Percentiles rank a stretch among this genome's conserved stretches.
These are phyloP conservation scores for Trametes gibbosa DNA, from an alignment of 768 basidiomycete genomes.

Conservation along the genomic window DNA sequence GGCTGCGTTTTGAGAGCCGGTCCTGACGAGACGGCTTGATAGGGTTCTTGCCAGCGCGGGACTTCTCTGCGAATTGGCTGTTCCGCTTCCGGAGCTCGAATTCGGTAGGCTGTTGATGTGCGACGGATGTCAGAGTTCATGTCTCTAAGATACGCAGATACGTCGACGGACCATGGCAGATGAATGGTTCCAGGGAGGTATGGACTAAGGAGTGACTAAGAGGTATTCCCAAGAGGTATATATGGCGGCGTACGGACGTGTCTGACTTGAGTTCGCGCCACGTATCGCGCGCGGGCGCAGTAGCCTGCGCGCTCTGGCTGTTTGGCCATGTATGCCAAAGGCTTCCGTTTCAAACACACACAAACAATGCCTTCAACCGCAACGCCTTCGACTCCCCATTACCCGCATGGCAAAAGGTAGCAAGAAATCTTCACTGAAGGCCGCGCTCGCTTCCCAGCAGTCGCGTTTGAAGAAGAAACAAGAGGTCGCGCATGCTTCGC, in stretches of 20 bases:
- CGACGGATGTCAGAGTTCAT: not conserved
- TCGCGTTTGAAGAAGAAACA: conserved; percentile 60
- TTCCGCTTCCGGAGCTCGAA: conserved; percentile 82
- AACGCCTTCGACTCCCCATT: not conserved
- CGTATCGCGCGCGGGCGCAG: conserved; percentile 1
- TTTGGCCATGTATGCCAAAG: conserved; percentile 23
- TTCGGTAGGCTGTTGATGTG: conserved; percentile 63
- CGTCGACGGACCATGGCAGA: conserved; percentile 32
- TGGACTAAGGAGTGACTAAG: conserved; percentile 33
- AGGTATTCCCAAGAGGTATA: not conserved
- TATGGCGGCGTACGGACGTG: conserved; percentile 13
- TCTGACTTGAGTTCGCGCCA: conserved; percentile 4
- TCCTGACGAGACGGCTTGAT: conserved; percentile 72
- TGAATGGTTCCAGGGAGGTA: not conserved
- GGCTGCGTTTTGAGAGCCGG: conserved; percentile 65
- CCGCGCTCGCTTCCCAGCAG: conserved; percentile 68
- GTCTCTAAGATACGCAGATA: no score
- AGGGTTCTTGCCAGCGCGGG: conserved; percentile 73
- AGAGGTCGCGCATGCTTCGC: conserved; percentile 48
- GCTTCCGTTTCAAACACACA: conserved; percentile 22
- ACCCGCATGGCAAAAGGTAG: conserved; percentile 27
- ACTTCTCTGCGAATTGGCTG: conserved; percentile 73
- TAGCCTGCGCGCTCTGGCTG: not conserved
- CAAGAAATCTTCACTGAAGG: conserved; percentile 58
- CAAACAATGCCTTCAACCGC: conserved; percentile 20